Evolutionary conservation across 2,329 filamentous ascomycete species (phyloP), one percentile per base, ranked within the genome.

Genomic region (Dichotomopilus funicola): DNA sequence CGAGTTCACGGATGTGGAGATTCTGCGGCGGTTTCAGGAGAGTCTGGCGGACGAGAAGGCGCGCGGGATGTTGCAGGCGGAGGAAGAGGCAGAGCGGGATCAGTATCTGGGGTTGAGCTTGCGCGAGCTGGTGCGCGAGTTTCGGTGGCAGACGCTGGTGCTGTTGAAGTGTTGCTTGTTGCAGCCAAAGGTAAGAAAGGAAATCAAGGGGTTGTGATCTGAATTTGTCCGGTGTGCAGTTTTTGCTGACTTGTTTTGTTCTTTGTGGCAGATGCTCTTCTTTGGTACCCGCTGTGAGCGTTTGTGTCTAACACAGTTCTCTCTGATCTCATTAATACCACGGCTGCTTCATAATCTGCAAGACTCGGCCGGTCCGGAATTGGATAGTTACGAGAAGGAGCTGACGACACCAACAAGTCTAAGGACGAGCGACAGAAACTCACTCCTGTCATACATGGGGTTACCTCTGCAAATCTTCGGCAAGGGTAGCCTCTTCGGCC

Each of bases 231-330:
- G n/a, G n/a, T n/a, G n/a, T 38, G 37, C 37, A 9, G 37, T 49
- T 5, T 5, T 49, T 8, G 38, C 4, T 41, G 37, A 12, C 36
- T 42, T 35, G 35, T 38, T 33, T 48, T 13, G 60, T 27, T 8
- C 8, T 34, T 8, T 10, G 27, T 12, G 40, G 19, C 63, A 96
- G 91, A 97, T 97, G 88, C 85, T 99, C 53, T 97, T 99, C 75
- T 99, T 97, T 66, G 91, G 94, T 59, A 91, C 92, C n/a, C 85
- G 91, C 64, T 97, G 94, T 71, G 94, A 99, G 72, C 82, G 88
- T 61, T 76, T 99, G 63, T 99, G 94, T 80, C 95, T 97, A 88
- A 91, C 96, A 73, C 94, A 99, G 71, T 99, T 97, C 74, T 94
- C 92, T 44, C 81, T 99, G 46, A 87, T 99, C 64, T 96, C 92